Evolutionary conservation across 1,284 basidiomycete genomes (phyloP), one percentile per base, ranked within the genome.

Genomic region (Mycena sp.): DNA sequence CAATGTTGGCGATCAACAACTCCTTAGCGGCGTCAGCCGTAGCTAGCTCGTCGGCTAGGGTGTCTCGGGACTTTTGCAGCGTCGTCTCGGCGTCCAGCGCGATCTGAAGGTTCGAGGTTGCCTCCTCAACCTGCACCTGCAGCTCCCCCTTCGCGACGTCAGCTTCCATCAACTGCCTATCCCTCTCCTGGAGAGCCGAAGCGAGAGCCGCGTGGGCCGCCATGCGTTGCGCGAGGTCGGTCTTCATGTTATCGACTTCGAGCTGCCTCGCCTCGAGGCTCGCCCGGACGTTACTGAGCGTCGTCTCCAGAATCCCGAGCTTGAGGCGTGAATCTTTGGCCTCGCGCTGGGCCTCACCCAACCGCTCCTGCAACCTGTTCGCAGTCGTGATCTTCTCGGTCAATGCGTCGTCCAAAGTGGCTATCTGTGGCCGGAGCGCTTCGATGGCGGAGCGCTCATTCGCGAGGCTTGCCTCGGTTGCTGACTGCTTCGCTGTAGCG

Each of bases 371-470:
- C 19, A 64, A 12, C 46, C 45, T 45, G 21, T 44, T 46, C 21
- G 40, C 25, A 11, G 16, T 37, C 35, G 53, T 23, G 35, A 64
- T 58, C 29, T 55, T 49, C 30, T 38, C 43, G 29, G 49, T 55
- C 38, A 67, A 26, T 32, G 58, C 65, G 3, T 48, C 50, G 21
- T 67, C 61, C 4, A 67, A 54, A 19, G 58, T 58, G 1, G 41
- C 49, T n/a, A 67, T 57, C 59, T 67, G 65, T 14, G 64, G 61
- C 30, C 26, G 45, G 19, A 67, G 51, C 2, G 60, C 57, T 21
- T 63, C 58, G 1, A 53, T 54, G 3, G 53, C 37, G 1, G 48
- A 35, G 16, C 49, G 61, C 25, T 50, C 52, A 14, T 43, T 53
- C 2, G 44, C 43, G 0, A 68, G 40, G 6, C 38, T 30, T 14